A percentile compares a stretch with the other conserved stretches of the same genome.
phyloP scores from a whole-genome alignment of 2,329 filamentous ascomycete genomes.

The Penicillium sumatraense region DNA sequence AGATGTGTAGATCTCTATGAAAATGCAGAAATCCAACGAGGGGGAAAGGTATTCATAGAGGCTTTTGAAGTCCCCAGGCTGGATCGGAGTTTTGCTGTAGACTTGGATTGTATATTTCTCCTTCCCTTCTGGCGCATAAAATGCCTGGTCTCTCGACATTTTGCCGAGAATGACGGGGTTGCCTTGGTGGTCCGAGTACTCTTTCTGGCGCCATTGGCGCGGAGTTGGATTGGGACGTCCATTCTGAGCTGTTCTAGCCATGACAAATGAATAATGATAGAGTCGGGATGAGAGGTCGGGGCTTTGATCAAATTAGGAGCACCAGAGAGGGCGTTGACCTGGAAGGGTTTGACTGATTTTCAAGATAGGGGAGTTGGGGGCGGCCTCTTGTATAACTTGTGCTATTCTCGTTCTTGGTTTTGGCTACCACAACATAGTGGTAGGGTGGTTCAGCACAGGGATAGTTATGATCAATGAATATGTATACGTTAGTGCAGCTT shows the following conservation, averaged over 20 bases:
- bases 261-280: background rate
- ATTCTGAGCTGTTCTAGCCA: background rate
- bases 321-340: too few species aligned
- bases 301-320: too few species aligned
- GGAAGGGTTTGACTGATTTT: too few species aligned
- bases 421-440: too few species aligned
- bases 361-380: too few species aligned
- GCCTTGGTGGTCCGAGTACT: background rate
- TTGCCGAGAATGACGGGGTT: background rate
- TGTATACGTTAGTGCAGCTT: too few species aligned
- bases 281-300: too few species aligned
- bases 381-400: too few species aligned
- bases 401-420: too few species aligned
- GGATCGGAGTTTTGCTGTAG: constrained; percentile 14
- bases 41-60: constrained; percentile 7
- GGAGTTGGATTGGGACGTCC: background rate
- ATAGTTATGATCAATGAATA: too few species aligned
- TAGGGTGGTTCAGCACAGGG: too few species aligned
- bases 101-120: constrained; percentile 4
- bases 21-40: background rate
- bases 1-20: constrained; percentile 16
- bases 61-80: constrained; percentile 1
- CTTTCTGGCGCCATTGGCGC: background rate
- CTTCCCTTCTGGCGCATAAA: background rate
- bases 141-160: background rate